Conservation (phyloP, 2,329 filamentous ascomycete species). For the Chlorencoelia australis region DNA sequence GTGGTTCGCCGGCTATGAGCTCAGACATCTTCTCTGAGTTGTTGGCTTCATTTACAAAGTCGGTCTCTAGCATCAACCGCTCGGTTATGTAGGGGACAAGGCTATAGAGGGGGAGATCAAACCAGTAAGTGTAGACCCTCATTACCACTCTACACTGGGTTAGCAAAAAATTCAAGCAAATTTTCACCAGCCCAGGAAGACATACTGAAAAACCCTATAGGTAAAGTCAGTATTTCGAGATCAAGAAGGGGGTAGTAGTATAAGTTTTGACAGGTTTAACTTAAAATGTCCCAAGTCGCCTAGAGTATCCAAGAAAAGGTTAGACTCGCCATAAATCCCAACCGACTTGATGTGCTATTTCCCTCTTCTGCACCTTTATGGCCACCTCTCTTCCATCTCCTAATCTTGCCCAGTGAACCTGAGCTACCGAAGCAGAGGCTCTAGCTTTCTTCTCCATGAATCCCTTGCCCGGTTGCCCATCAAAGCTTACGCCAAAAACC, state of each 20-base stretch:
- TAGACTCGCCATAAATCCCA: conserved; percentile 98
- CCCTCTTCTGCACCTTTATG: conserved; percentile 91
- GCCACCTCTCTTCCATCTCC: conserved; percentile 84
- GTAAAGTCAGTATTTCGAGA: too few relatives aligned
- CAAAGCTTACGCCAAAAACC: conserved; percentile 83
- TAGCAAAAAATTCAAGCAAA: too few relatives aligned
- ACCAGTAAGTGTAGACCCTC: conserved; percentile 73
- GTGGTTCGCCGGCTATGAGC: conserved; percentile 65
- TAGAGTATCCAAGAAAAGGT: too few relatives aligned
- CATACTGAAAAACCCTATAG: too few relatives aligned
- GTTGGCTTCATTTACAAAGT: conserved; percentile 83
- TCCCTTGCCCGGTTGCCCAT: conserved; percentile 50
- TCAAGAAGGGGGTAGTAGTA: too few relatives aligned
- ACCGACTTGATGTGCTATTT: conserved; percentile 81
- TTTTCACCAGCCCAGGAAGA: too few relatives aligned
- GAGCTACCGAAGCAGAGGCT: conserved; percentile 76
- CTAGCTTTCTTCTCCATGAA: conserved; percentile 61
- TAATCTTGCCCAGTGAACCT: conserved; percentile 89
- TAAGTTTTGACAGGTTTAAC: too few relatives aligned
- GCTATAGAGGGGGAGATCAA: conserved; percentile 86
- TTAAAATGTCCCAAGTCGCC: too few relatives aligned
- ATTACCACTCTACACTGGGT: conserved; percentile 55
- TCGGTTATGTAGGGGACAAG: conserved; percentile 90
- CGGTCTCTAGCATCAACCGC: conserved; percentile 83
- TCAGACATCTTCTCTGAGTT: conserved; percentile 79